Percentiles rank a stretch among this genome's conserved stretches.
These are phyloP conservation scores for Mycena indigotica DNA, from an alignment of 768 basidiomycete species.

Conservation along the genomic window DNA sequence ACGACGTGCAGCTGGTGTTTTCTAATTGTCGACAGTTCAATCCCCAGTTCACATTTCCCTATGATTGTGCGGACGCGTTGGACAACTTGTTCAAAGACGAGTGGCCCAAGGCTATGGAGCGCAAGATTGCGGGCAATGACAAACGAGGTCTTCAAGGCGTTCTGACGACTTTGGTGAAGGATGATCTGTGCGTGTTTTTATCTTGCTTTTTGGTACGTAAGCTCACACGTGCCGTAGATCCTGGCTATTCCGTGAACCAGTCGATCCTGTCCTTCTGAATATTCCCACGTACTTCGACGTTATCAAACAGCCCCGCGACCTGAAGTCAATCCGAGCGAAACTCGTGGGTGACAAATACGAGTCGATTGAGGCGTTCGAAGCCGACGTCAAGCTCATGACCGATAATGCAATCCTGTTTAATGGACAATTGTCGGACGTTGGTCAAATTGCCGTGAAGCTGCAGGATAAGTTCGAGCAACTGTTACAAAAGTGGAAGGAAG, in stretches of 20 bases:
- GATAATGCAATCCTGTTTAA: constrained; percentile 91
- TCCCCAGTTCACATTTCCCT: constrained; percentile 74
- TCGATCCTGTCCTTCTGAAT: constrained; percentile 81
- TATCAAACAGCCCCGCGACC: constrained; percentile 88
- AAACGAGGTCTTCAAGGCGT: constrained; percentile 76
- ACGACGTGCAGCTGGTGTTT: constrained; percentile 82
- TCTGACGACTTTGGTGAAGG: constrained; percentile 68
- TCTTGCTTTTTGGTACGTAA: not conserved
- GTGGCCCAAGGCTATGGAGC: constrained; percentile 78
- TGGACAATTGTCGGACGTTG: constrained; percentile 79
- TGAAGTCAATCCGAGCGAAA: constrained; percentile 78
- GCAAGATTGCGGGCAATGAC: constrained; percentile 74
- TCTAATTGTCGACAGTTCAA: constrained; percentile 94
- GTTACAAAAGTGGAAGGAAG: constrained; percentile 49
- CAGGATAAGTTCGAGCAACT: constrained; percentile 58
- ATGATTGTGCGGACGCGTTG: constrained; percentile 67
- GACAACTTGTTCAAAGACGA: constrained; percentile 82
- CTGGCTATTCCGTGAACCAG: constrained; percentile 79
- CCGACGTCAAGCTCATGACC: constrained; percentile 86
- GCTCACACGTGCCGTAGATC: constrained; percentile 45
- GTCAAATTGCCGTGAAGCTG: constrained; percentile 53
- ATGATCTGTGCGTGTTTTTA: constrained; percentile 57
- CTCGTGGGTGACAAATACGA: constrained; percentile 85
- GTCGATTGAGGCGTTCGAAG: constrained; percentile 74
- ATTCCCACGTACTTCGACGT: constrained; percentile 90